Conservation (phyloP, 352 stramenopile species). For the Globisporangium carolinianum region DNA sequence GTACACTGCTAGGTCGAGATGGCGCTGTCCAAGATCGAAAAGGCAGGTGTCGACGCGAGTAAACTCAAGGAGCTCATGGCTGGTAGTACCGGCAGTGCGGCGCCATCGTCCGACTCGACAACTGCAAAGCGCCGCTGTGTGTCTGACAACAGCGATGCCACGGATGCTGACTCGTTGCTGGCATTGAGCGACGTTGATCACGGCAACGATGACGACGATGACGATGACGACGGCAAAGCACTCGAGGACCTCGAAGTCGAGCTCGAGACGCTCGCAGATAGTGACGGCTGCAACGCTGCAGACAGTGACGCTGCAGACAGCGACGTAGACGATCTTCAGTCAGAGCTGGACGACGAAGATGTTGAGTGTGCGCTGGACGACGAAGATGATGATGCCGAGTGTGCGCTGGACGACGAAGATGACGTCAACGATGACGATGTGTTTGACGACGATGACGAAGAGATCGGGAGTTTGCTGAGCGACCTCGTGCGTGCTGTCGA, state of each 20-base stretch:
- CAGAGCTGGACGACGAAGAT: constrained; percentile 10
- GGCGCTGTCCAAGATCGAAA: constrained; percentile 62
- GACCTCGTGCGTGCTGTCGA: constrained; percentile 15
- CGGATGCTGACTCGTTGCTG: constrained; percentile 6
- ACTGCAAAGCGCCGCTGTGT: background rate
- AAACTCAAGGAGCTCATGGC: constrained; percentile 31
- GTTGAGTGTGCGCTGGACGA: background rate
- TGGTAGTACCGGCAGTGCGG: constrained; percentile 3
- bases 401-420: constrained; percentile 13
- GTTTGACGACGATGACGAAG: constrained; percentile 12
- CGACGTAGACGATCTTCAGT: background rate
- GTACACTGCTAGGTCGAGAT: constrained; percentile 37
- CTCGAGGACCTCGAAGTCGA: constrained; percentile 11
- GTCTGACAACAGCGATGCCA: constrained; percentile 2
- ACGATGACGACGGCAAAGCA: constrained; percentile 9
- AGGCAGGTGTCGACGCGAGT: constrained; percentile 44
- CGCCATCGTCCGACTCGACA: background rate
- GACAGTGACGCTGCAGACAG: background rate
- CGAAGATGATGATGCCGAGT: background rate
- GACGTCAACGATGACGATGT: constrained; percentile 8
- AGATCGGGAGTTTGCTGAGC: constrained; percentile 21
- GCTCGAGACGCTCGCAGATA: constrained; percentile 1
- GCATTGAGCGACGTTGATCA: constrained; percentile 5
- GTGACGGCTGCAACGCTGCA: background rate
- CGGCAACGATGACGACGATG: constrained; percentile 6